These are phyloP conservation scores for Biscogniauxia marginata DNA, from an alignment of 2,329 filamentous ascomycete genomes.

Conservation along the genomic window DNA sequence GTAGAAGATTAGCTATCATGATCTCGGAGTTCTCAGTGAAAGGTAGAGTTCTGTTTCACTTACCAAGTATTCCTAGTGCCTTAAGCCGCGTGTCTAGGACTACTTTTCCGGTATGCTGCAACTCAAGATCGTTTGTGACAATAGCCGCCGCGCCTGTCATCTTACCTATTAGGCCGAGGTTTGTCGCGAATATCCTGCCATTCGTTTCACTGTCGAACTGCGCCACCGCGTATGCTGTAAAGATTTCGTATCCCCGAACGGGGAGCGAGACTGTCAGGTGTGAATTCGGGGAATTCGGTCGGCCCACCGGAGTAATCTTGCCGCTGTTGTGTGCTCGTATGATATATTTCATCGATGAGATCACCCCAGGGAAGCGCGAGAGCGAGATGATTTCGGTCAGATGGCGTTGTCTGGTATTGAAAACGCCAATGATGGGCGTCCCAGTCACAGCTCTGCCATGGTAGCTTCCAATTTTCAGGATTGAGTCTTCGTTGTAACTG, in stretches of 20 bases:
- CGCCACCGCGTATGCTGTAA: constrained; percentile 69
- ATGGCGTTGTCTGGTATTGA: constrained; percentile 69
- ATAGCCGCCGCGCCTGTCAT: constrained; percentile 88
- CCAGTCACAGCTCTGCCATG: constrained; percentile 66
- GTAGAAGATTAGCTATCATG: constrained; percentile 8
- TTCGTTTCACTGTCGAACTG: constrained; percentile 49
- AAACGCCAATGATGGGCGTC: constrained; percentile 76
- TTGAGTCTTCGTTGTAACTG: constrained; percentile 67
- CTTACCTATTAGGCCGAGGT: constrained; percentile 78
- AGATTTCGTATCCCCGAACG: constrained; percentile 72
- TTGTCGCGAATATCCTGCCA: constrained; percentile 56
- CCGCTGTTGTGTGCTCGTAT: constrained; percentile 71
- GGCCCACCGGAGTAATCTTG: constrained; percentile 54
- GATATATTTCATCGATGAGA: constrained; percentile 60
- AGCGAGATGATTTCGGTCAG: constrained; percentile 70
- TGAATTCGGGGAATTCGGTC: constrained; percentile 41
- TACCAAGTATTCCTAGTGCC: constrained; percentile 73
- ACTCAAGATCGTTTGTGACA: constrained; percentile 56
- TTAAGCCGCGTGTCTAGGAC: constrained; percentile 70
- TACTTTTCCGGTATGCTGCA: constrained; percentile 56
- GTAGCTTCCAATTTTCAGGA: constrained; percentile 79
- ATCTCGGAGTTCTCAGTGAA: not conserved
- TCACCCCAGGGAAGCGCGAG: constrained; percentile 69
- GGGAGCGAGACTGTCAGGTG: constrained; percentile 64
- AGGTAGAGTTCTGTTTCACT: constrained; percentile 20